Base-by-base conservation (phyloP, 2,329 filamentous ascomycete genomes). In the Colletotrichum brevisporum region DNA sequence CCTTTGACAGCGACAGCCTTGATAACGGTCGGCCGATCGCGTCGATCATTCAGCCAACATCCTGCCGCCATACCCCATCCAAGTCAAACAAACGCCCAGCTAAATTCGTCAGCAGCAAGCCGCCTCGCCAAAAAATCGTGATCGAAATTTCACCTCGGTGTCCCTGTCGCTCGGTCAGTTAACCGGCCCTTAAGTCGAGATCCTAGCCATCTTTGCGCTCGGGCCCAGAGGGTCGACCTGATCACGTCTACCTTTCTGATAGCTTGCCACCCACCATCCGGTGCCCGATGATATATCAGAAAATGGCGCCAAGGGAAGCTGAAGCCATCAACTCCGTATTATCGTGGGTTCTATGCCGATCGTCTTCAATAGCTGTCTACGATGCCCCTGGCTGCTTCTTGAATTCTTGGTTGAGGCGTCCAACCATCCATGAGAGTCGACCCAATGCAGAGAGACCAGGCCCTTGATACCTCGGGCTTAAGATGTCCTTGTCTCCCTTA, bases 21-120 rank as follows among this genome's bases (percentile, higher is more conserved):
- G 53, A 66, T 54, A 68, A 62, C 64, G 67, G 67, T 50, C 53
- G 63, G 63, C 62, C 63, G 67, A 68, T 70, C 53, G 50, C 64
- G 63, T 70, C 63, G 67, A 70, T 70, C 64, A 18, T 69, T 48
- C 18, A 62, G 48, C 67, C 67, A 62, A 47, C 57, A 57, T 24
- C 12, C 67, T 63, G 63, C 56, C 52, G 57, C 57, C 64, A 39
- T 55, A 68, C 50, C 47, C 55, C 45, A 24, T 36, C 54, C 21
- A 51, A 12, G 41, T 43, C 24, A 63, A 67, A 50, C 36, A 10
- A 36, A 36, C 26, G 53, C 16, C 54, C 24, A 68, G 21, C 50
- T 6, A 21, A 41, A 18, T 41, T 48, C 18, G 47, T 27, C 65
- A 39, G 21, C 64, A 31, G 8, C 9, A 39, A 64, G 15, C 26